Percentiles rank a stretch among this genome's conserved stretches.
Evolutionary conservation across 768 basidiomycete genomes (phyloP).

Genomic region (Tephrocybe sp.): DNA sequence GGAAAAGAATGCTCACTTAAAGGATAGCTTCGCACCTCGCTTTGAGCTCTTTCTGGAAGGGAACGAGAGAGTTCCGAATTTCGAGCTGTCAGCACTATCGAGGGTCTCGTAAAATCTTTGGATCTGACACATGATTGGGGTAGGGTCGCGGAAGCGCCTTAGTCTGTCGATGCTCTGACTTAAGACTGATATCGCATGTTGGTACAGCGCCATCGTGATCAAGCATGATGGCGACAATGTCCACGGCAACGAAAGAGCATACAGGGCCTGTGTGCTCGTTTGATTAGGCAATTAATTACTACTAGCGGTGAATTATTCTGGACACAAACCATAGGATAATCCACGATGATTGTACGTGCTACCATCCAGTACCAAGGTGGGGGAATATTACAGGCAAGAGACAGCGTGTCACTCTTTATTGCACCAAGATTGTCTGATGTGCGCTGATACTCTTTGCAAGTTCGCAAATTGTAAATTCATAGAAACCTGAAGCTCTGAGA

Average conservation of each 20-base stretch:
- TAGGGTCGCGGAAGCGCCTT: conserved; percentile 15
- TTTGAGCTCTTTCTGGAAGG: conserved; percentile 9
- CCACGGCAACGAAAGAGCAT: conserved; percentile 23
- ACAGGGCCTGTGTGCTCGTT: conserved; percentile 21
- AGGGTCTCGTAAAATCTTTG: conserved; percentile 20
- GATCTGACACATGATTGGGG: conserved; percentile 13
- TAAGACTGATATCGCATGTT: conserved; percentile 24
- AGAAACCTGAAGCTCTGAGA: background rate
- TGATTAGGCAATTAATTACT: background rate
- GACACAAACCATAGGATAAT: conserved; percentile 32
- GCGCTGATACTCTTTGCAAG: conserved; percentile 33
- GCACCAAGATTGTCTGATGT: conserved; percentile 30
- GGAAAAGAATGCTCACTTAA: conserved; percentile 16
- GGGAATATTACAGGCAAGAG: conserved; percentile 27
- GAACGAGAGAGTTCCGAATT: background rate
- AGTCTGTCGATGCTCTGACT: conserved; percentile 12
- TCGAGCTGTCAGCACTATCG: background rate
- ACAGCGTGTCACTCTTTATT: conserved; percentile 26
- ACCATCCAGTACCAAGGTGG: conserved; percentile 41
- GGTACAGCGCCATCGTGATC: conserved; percentile 32
- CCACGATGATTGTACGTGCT: conserved; percentile 24
- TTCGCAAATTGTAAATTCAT: background rate
- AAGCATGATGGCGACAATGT: conserved; percentile 29
- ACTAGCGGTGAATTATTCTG: background rate
- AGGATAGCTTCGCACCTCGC: conserved; percentile 24